Evolutionary conservation across 805 yeast species (phyloP), one percentile per base, ranked within the genome.

Genomic region (Candida odintsovae): DNA sequence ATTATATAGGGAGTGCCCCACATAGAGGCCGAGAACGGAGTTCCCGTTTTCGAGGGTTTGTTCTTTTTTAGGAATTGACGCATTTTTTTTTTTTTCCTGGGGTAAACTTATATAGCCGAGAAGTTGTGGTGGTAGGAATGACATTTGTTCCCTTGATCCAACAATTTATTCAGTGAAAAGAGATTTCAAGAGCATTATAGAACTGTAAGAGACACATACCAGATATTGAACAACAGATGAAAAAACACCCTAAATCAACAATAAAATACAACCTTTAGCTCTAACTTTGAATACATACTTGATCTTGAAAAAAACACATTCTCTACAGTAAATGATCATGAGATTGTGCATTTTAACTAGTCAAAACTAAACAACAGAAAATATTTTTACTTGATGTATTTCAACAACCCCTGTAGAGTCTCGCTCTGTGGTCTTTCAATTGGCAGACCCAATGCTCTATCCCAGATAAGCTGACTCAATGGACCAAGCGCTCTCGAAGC

Each of bases 401-500:
- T 8, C 20, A 33, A 33, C 38, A 56, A 31, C 39, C 49, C 49
- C 31, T 52, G 53, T 40, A 57, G 22, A 3, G 57, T 54, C 29
- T 56, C 48, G 48, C 60, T 56, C 49, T 54, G 84, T 63, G 94
- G 94, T 65, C 94, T 77, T 70, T 86, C 94, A 55, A 86, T 83
- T 46, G 94, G 89, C 66, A 84, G 64, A 44, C 92, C 92, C 46
- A 81, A 67, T 54, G 81, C 78, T 54, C 94, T 75, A 71, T 86
- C 94, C 78, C 86, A 79, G 56, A 86, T 80, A 65, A 86, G 73
- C 70, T 86, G 94, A 37, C 88, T 78, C 62, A 86, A 71, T 42
- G 86, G 88, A 55, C 94, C 94, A 50, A 86, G 72, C 37, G 90
- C 80, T 67, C 94, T 80, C 51, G 90, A 80, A 50, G 86, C 90